Base-by-base conservation (phyloP, 352 stramenopile genomes). In the Pythium aquatile region DNA sequence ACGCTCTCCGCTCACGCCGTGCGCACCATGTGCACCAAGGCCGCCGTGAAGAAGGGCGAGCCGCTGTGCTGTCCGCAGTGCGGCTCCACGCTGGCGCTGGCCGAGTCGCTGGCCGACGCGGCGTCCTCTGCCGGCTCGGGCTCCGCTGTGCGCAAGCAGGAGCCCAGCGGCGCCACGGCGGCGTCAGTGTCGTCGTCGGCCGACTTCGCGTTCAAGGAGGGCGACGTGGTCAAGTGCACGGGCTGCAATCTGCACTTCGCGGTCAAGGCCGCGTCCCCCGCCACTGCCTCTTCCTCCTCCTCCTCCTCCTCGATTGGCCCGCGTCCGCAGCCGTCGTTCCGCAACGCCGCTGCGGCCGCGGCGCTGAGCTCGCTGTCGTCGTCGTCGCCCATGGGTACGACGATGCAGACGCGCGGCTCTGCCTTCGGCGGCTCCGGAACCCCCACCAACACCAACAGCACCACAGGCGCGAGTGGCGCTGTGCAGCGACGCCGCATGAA, bases 211-310 rank as follows among this genome's bases (percentile, higher is more conserved):
- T 88, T 91, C 60, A 90, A 90, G 73, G 83, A 90, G 55, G 82
- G 82, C 20, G 84, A 93, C 58, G 76, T 93, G 30, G 81, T 93
- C 68, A 89, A 88, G 55, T 93, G 84, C 66, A 76, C 76, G 44
- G 76, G 49, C 30, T 93, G 84, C 71, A 88, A 83, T 59, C 55
- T 88, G 37, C 75, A 91, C 70, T 93, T 89, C 64, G 81, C 82
- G 2, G 77, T 93, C 53, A 91, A 89, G 56, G 76, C 75, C 46
- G 46, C 66, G 24, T 56, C 54, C 26, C 29, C 52, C 6, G 17
- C 70, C 70, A 58, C 54, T 63, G 20, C 60, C 51, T 29, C 65
- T 33, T 32, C 58, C 67, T 24, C 20, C 20, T 62, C 49, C 35
- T n/a, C 62, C 51, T 29, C 65, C 32, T 33, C 59, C 67, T 62